Base-by-base conservation (phyloP, 176 grass and related monocot genomes). In the Tillandsia leiboldiana region DNA sequence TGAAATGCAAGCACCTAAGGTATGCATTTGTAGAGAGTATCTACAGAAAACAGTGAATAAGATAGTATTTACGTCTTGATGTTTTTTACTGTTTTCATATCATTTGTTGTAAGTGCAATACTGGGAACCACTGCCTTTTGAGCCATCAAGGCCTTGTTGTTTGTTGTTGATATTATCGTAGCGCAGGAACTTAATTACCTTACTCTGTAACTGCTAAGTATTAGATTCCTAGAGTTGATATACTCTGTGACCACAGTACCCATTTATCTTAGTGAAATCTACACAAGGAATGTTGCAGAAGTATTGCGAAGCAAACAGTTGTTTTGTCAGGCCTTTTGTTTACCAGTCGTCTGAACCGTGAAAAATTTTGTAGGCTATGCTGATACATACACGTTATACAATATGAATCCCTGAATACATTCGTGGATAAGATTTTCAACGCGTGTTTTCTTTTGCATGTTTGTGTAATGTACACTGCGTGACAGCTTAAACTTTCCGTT, bases 1-100 rank as follows among this genome's bases (percentile, higher is more conserved):
- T 67, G 93, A 97, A 87, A 97, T 97, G 93, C 89, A 97, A 78
- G 76, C 93, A 53, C 93, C 93, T 63, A 97, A 97, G 89, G 93
- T 97, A 78, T 33, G 29, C 5, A 33, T 33, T 33, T 0, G 29
- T 33, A 58, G 54, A 7, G 15, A 14, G 12, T 9, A 20, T 20
- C 14, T 18, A 54, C 15, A 12, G 52, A 54, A 54, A 54, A 54
- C 18, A 7, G 8, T 1, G 18, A 58, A 14, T 14, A 14, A 14
- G 49, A 51, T 75, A 76, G 63, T 63, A 12, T 48, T 14, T 27
- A 52, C 12, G 2, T 2, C 67, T 75, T 10, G 51, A 49, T 61
- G 48, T 61, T 56, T 56, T 11, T 56, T 56, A 11, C 53, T 56
- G 53, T 56, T 56, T 14, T 13, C 15, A 56, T 56, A 56, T 13